These are phyloP conservation scores for Halophytophthora polymorphica DNA, from an alignment of 352 stramenopile species.

Conservation along the genomic window DNA sequence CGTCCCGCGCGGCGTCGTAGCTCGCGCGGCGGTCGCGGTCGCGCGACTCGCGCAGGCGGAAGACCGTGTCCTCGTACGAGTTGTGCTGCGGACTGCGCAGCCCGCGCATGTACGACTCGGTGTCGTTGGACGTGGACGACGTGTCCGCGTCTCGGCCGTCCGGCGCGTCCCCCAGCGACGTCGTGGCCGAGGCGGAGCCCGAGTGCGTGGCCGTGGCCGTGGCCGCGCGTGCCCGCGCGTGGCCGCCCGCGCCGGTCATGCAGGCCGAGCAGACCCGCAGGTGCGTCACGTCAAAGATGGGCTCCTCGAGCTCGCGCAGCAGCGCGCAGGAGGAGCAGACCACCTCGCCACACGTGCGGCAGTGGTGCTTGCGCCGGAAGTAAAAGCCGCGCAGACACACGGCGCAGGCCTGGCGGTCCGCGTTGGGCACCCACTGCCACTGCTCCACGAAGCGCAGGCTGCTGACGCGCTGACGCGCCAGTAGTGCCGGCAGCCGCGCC, in stretches of 20 bases:
- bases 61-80: constrained; percentile 60
- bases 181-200: neutral
- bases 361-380: constrained; percentile 74
- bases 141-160: constrained; percentile 19
- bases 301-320: constrained; percentile 58
- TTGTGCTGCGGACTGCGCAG: constrained; percentile 49
- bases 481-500: constrained; percentile 36
- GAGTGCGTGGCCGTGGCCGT: constrained; percentile 1
- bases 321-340: constrained; percentile 67
- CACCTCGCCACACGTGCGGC: constrained; percentile 65
- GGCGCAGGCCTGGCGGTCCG: constrained; percentile 64
- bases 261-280: constrained; percentile 65
- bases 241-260: constrained; percentile 35
- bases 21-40: constrained; percentile 46
- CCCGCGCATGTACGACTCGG: constrained; percentile 46
- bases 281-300: constrained; percentile 64
- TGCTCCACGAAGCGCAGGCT: constrained; percentile 70
- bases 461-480: constrained; percentile 67
- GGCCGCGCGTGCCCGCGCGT: constrained; percentile 10
- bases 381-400: constrained; percentile 74
- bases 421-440: constrained; percentile 76
- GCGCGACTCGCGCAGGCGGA: constrained; percentile 47
- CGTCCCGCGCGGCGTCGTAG: constrained; percentile 24
- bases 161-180: neutral
- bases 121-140: constrained; percentile 52